Conservation (phyloP, 768 basidiomycete species). For the Auriscalpium orientale region DNA sequence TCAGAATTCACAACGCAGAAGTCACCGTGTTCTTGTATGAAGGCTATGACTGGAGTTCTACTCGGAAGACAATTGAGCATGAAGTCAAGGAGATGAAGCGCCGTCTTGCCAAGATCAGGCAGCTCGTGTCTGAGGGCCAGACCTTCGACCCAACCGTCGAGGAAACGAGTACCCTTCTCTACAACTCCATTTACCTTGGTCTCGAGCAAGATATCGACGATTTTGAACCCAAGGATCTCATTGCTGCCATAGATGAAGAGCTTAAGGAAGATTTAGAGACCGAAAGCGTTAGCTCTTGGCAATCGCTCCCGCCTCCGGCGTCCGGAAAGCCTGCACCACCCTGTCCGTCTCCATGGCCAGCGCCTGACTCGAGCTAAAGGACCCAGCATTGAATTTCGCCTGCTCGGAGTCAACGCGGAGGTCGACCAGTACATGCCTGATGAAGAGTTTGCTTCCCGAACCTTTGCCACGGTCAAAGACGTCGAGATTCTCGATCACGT, state of each 20-base stretch:
- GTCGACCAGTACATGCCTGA: constrained; percentile 56
- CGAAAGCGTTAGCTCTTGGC: constrained; percentile 83
- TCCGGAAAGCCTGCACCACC: constrained; percentile 17
- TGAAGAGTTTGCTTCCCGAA: constrained; percentile 53
- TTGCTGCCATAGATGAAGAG: constrained; percentile 91
- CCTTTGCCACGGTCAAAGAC: constrained; percentile 59
- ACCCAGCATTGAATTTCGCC: constrained; percentile 77
- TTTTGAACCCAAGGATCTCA: constrained; percentile 65
- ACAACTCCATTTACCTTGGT: constrained; percentile 93
- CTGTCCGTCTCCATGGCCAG: constrained; percentile 28
- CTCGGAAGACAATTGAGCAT: constrained; percentile 80
- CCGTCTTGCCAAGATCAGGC: constrained; percentile 80
- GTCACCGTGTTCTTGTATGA: constrained; percentile 74
- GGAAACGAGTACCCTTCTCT: constrained; percentile 66
- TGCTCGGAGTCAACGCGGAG: constrained; percentile 58
- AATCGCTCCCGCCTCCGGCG: constrained; percentile 57
- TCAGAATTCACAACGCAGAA: constrained; percentile 55
- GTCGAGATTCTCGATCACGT: constrained; percentile 94
- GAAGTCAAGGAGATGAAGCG: constrained; percentile 84
- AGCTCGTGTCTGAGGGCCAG: constrained; percentile 88
- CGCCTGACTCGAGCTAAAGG: constrained; percentile 65
- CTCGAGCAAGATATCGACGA: constrained; percentile 71
- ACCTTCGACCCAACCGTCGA: constrained; percentile 70
- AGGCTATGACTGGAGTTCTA: constrained; percentile 90
- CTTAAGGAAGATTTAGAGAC: constrained; percentile 71